Evolutionary conservation across 352 stramenopile genomes (phyloP), one percentile per base, ranked within the genome.

Genomic region (Aphanomyces astaci): DNA sequence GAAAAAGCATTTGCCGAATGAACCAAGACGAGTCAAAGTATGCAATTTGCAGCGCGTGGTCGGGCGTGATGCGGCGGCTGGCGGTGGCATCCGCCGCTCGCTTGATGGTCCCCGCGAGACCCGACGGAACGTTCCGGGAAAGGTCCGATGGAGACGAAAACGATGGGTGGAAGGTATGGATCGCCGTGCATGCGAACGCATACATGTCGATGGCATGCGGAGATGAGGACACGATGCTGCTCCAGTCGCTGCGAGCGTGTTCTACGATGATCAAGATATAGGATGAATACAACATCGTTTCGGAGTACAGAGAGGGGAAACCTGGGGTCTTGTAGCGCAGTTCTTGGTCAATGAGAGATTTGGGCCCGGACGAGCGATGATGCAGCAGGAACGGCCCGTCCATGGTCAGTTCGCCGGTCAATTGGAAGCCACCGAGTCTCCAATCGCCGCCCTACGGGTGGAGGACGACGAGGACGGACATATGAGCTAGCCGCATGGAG

Each of bases 11-110:
- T n/a, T 91, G 80, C 66, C 91, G 93, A 71, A 97, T 91, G 68
- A 98, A 97, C 15, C 89, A 77, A 60, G 91, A 96, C 63, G 96
- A n/a, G n/a, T n/a, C 85, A 74, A 98, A 98, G 28, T 94, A 89
- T 33, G 84, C 92, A 64, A 84, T 95, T 63, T 84, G 83, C 2
- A 98, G 75, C 7, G 98, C 72, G 40, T 96, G 96, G 67, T 90
- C 79, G 0, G 96, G 81, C 51, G 79, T 85, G 9, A 92, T 88
- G 28, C 95, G 78, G 46, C 84, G 71, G 66, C 78, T 82, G 2
- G 84, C 65, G 28, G 76, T 77, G 17, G 78, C 63, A 24, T 81
- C 87, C 66, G 78, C 75, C 64, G 89, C 76, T 52, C 80, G 65
- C 30, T 79, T 71, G 17, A 83, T 64, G 4, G 78, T 76, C 66